A percentile compares a stretch with the other conserved stretches of the same genome.
phyloP scores from a whole-genome alignment of 2,329 filamentous ascomycete genomes.

The Penicillium corylophilum region DNA sequence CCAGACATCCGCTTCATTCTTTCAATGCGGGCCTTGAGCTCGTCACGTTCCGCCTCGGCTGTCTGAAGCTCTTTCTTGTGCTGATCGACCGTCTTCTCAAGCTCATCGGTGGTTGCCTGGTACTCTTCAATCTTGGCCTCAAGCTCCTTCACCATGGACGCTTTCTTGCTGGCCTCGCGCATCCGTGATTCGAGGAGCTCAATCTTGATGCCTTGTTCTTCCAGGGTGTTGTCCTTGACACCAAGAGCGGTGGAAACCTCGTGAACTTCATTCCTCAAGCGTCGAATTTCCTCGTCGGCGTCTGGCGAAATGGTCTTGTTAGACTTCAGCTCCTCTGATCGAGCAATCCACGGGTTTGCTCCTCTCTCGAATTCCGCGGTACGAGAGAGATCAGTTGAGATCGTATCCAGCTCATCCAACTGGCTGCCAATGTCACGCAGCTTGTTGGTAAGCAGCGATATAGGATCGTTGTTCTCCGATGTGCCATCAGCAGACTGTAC shows the following conservation, averaged over 20 bases:
- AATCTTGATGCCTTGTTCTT: slow-evolving; percentile 85
- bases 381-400: slow-evolving; percentile 69
- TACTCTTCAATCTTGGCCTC: slow-evolving; percentile 43
- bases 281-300: slow-evolving; percentile 78
- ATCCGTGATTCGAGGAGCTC: slow-evolving; percentile 87
- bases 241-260: slow-evolving; percentile 72
- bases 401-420: slow-evolving; percentile 67
- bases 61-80: slow-evolving; percentile 39
- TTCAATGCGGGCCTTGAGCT: slow-evolving; percentile 43
- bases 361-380: slow-evolving; percentile 76
- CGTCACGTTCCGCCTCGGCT: slow-evolving; percentile 42
- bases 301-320: slow-evolving; percentile 78
- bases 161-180: slow-evolving; percentile 77
- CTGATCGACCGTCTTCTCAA: slow-evolving; percentile 32
- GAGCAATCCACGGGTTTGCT: slow-evolving; percentile 77
- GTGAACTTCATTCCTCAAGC: slow-evolving; percentile 75
- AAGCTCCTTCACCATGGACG: slow-evolving; percentile 50
- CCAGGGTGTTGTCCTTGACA: slow-evolving; percentile 75
- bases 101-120: slow-evolving; percentile 34
- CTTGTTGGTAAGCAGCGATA: slow-evolving; percentile 66
- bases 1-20: slow-evolving; percentile 43
- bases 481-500: slow-evolving; percentile 25
- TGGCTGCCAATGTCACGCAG: slow-evolving; percentile 64
- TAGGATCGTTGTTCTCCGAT: slow-evolving; percentile 54
- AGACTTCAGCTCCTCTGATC: slow-evolving; percentile 77